A percentile compares a stretch with the other conserved stretches of the same genome.
Evolutionary conservation across 768 basidiomycete genomes (phyloP).

Genomic region (Pleurotus eryngii): DNA sequence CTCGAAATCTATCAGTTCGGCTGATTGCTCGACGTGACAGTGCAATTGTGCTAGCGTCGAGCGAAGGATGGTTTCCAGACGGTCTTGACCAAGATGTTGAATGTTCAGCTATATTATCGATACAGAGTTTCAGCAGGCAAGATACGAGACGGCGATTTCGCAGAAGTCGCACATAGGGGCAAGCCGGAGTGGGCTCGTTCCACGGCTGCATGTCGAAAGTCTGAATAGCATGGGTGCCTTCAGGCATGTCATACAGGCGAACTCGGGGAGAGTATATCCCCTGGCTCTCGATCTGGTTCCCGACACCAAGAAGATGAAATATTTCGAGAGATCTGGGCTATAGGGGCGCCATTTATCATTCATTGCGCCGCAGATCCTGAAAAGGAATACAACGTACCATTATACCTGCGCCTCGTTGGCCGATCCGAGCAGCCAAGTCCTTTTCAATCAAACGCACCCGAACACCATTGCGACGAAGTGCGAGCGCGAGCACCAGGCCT

Average conservation of each 20-base stretch:
- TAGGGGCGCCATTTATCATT: neutral
- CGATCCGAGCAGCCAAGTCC: slow-evolving; percentile 22
- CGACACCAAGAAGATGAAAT: slow-evolving; percentile 24
- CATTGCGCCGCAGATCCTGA: neutral
- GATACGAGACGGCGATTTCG: neutral
- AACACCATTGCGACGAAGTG: slow-evolving; percentile 40
- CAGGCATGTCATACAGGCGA: slow-evolving; percentile 16
- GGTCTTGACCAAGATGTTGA: slow-evolving; percentile 22
- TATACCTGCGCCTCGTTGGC: slow-evolving; percentile 19
- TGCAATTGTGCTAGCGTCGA: slow-evolving; percentile 16
- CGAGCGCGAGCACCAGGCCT: slow-evolving; percentile 40
- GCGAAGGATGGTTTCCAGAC: slow-evolving; percentile 22
- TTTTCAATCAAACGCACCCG: slow-evolving; percentile 53
- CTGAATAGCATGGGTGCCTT: slow-evolving; percentile 8
- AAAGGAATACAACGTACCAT: slow-evolving; percentile 12
- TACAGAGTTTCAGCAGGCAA: neutral
- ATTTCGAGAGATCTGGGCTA: slow-evolving; percentile 27
- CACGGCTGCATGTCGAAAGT: slow-evolving; percentile 19
- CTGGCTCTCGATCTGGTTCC: slow-evolving; percentile 14
- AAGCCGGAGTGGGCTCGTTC: slow-evolving; percentile 16
- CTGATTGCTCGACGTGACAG: slow-evolving; percentile 20
- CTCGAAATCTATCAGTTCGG: slow-evolving; percentile 19
- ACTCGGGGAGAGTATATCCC: slow-evolving; percentile 15
- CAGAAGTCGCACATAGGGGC: slow-evolving; percentile 21
- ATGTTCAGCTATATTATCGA: slow-evolving; percentile 22